A percentile compares a stretch with the other conserved stretches of the same genome.
These are phyloP conservation scores for Starmerella riodocensis DNA, from an alignment of 805 yeast species.

Conservation along the genomic window DNA sequence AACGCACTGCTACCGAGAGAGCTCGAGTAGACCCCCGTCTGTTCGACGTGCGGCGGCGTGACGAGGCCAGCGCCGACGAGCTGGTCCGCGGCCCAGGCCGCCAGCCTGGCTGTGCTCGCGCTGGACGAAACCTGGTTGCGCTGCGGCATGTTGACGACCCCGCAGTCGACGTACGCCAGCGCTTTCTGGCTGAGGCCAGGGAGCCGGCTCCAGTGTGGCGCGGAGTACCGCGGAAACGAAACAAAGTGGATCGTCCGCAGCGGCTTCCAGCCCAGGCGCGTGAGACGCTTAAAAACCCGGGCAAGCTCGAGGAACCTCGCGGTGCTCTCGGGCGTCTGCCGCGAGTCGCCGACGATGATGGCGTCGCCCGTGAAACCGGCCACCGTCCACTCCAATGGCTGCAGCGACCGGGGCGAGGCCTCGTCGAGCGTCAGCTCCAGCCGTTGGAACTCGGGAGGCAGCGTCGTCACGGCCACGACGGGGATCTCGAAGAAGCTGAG, in stretches of 20 bases:
- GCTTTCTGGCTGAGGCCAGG: neutral
- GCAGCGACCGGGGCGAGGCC: neutral
- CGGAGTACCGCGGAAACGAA: conserved; percentile 7
- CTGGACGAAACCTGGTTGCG: neutral
- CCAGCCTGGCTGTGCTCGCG: neutral
- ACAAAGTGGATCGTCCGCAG: conserved; percentile 11
- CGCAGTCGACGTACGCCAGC: conserved; percentile 7
- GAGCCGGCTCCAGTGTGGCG: conserved; percentile 1
- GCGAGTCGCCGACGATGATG: conserved; percentile 10
- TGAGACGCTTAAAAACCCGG: neutral
- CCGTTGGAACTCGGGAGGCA: neutral
- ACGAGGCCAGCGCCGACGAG: conserved; percentile 8
- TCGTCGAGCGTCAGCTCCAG: neutral
- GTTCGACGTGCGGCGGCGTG: neutral
- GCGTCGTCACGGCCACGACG: conserved; percentile 1
- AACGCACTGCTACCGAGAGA: conserved; percentile 4
- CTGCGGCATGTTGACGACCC: neutral
- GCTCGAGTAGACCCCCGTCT: neutral
- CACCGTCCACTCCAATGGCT: conserved; percentile 4
- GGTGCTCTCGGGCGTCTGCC: conserved; percentile 3
- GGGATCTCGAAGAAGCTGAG: conserved; percentile 8
- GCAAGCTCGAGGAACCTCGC: conserved; percentile 7
- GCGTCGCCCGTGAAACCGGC: conserved; percentile 8
- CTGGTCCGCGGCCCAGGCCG: conserved; percentile 4
- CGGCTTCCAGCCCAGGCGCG: conserved; percentile 12